Evolutionary conservation across 2,329 filamentous ascomycete genomes (phyloP), one percentile per base, ranked within the genome.

Genomic region (Leptosphaerulina australis): DNA sequence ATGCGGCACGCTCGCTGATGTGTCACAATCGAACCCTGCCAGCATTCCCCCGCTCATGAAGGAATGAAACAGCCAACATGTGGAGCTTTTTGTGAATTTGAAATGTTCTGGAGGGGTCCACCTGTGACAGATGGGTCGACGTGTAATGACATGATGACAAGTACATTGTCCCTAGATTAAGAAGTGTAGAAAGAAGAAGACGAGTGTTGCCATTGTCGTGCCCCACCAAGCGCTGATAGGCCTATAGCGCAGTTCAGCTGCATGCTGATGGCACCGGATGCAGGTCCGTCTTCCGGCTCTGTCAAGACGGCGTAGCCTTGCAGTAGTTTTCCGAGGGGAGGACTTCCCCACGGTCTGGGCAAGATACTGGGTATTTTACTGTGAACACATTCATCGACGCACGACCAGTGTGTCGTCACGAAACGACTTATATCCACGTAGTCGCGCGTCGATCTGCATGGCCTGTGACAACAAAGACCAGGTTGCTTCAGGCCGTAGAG

Each of bases 351-450:
- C 41, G 41, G 37, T 25, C 41, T 51, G 48, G 41, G 29, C 30
- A 30, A 41, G 30, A 12, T n/a, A 40, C 40, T 39, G 34, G 38
- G 26, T 39, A 26, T 22, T 34, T 29, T 44, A 34, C 28, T 39
- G 35, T 26, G 35, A 37, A 41, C 30, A 43, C 30, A 45, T 46
- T 54, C 45, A 40, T 31, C 40, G 25, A 31, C 36, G 48, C 48
- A 51, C 48, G 45, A 41, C 30, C 30, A 40, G 33, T 20, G 50
- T 53, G 45, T 45, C 40, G 50, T 50, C 50, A 53, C 50, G 30
- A 25, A 36, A 12, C 35, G 35, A 15, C 11, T 29, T 35, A 30
- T 31, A 28, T n/a, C 31, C 21, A 38, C 43, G 26, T 37, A 43
- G 37, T 37, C 31, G 37, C 43, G 49, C 47, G 49, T 14, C 30